These are phyloP conservation scores for Zychaea mexicana DNA, from an alignment of 371 early-diverging fungal genomes.

Conservation along the genomic window DNA sequence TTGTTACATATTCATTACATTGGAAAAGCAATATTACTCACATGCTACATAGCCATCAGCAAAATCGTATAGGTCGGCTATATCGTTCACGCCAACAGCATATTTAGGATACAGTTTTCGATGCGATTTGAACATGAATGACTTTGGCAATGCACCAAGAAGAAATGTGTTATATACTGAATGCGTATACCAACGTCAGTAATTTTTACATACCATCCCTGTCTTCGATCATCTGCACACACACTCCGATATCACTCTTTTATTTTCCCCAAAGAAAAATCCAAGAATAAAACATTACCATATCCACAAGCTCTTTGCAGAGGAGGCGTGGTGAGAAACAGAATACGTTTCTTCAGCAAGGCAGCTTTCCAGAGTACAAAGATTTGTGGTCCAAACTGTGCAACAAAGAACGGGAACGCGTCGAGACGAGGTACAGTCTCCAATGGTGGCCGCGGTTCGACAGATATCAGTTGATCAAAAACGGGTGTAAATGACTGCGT, in stretches of 20 bases:
- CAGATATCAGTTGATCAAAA: not conserved
- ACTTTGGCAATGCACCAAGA: conserved; percentile 2
- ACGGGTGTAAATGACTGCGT: not conserved
- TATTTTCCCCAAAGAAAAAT: conserved; percentile 28
- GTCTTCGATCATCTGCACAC: too few species aligned
- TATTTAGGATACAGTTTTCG: conserved; percentile 42
- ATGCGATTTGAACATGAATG: conserved; percentile 3
- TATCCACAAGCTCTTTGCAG: conserved; percentile 51
- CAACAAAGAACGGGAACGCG: conserved; percentile 40
- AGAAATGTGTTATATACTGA: conserved; percentile 14
- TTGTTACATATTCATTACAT: too few species aligned
- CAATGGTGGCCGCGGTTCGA: not conserved
- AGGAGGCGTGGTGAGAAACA: conserved; percentile 52
- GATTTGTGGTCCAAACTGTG: conserved; percentile 51
- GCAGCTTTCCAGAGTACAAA: conserved; percentile 65
- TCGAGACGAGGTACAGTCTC: not conserved
- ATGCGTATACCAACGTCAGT: too few species aligned
- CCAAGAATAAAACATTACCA: conserved; percentile 46
- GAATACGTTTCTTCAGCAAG: conserved; percentile 52
- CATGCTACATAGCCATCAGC: conserved; percentile 58
- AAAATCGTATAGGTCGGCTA: conserved; percentile 38
- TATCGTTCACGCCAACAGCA: conserved; percentile 59
- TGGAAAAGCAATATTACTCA: conserved; percentile 27
- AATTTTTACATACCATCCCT: too few species aligned
- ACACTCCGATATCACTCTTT: not conserved